Conservation (phyloP, 495 filamentous ascomycete genomes). For the Polyplosphaeria fusca region DNA sequence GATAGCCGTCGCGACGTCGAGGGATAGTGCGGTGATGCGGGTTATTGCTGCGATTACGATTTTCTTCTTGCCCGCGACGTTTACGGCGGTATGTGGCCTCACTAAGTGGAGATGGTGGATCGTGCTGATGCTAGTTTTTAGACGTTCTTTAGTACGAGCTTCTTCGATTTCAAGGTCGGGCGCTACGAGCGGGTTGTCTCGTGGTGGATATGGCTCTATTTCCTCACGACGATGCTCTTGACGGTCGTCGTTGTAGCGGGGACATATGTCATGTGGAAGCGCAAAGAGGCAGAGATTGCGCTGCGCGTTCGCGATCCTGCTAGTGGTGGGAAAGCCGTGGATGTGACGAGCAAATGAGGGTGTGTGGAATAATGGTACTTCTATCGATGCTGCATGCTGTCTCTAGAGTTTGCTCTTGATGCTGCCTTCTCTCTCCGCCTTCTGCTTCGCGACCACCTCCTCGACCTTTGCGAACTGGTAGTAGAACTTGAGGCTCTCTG, state of each 20-base stretch:
- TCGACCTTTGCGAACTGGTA: constrained; percentile 79
- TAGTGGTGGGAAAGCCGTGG: background rate
- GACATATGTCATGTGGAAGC: constrained; percentile 8
- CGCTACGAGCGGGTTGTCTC: constrained; percentile 6
- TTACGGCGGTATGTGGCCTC: constrained; percentile 8
- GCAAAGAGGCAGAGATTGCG: constrained; percentile 6
- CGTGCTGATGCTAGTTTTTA: background rate
- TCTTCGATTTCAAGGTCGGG: constrained; percentile 18
- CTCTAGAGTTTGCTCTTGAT: constrained; percentile 13
- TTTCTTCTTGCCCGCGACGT: constrained; percentile 14
- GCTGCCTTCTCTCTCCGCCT: constrained; percentile 32
- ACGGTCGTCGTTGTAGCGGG: constrained; percentile 1
- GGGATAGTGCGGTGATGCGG: constrained; percentile 22
- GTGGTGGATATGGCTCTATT: constrained; percentile 25
- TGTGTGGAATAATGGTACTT: background rate
- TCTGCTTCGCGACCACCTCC: constrained; percentile 64
- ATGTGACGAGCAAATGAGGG: background rate
- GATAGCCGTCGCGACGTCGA: constrained; percentile 1
- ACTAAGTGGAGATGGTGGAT: background rate
- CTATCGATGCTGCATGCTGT: background rate
- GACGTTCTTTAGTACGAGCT: constrained; percentile 19
- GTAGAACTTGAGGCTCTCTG: constrained; percentile 69
- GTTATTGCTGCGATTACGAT: constrained; percentile 18
- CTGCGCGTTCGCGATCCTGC: background rate
- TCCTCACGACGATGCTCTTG: constrained; percentile 4